Evolutionary conservation across 495 filamentous ascomycete species (phyloP), one percentile per base, ranked within the genome.

Genomic region (Aspergillus heteromorphus): DNA sequence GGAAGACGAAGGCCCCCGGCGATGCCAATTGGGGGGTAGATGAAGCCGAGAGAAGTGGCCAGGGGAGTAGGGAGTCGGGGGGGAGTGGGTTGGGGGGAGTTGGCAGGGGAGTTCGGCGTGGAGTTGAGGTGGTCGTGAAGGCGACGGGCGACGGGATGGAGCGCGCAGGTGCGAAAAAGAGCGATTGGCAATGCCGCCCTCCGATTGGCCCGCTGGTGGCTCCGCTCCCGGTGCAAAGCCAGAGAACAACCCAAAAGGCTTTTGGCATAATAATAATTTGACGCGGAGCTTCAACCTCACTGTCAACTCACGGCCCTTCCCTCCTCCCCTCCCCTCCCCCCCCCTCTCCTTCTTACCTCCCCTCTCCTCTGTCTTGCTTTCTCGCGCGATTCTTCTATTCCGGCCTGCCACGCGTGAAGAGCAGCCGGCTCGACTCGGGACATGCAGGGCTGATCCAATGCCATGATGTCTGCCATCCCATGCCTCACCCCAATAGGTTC

Each of bases 391-490:
- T 42, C 42, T 56, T 51, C 40, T 48, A 58, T 49, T 48, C 13
- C 38, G 41, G 40, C 40, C 18, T 4, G 29, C 34, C 36, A 48
- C 53, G 42, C 51, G 55, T 50, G 55, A 57, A 51, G 48, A 57
- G 55, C 49, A 57, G 54, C 57, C 48, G 8, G 36, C 16, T 47
- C 34, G 19, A 23, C 48, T 57, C 54, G 58, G 65, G 66, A 73
- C 57, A 71, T 72, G 70, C 69, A 68, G 60, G 65, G 73, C 57
- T 73, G 57, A 72, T 42, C 61, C 53, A 54, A 72, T 79, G 71
- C 73, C 79, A 85, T 71, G 52, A 88, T 88, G 85, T 74, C 69
- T 71, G 73, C 63, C 69, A 59, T 75, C 79, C 78, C 81, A 86
- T 88, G 84, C 81, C 81, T 82, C 67, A 74, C 68, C 67, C 78